These are phyloP conservation scores for Zopfia rhizophila DNA, from an alignment of 2,329 filamentous ascomycete species.

Conservation along the genomic window DNA sequence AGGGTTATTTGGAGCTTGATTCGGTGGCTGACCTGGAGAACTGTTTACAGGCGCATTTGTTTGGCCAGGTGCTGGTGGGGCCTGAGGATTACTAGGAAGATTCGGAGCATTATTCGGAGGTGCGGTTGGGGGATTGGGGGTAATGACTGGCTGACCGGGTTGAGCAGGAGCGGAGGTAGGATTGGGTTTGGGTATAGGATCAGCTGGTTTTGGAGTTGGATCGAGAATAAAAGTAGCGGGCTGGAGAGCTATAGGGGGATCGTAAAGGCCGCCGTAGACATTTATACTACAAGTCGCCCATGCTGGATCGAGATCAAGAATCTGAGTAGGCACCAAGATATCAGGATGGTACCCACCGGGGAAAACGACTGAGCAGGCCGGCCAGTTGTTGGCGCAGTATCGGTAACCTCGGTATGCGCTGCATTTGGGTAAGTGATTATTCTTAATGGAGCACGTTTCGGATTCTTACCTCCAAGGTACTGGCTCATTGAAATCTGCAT, in stretches of 20 bases:
- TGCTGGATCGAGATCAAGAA: slow-evolving; percentile 24
- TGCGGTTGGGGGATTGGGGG: slow-evolving; percentile 5
- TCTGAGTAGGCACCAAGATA: slow-evolving; percentile 29
- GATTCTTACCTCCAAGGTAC: slow-evolving; percentile 21
- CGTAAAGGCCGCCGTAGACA: slow-evolving; percentile 22
- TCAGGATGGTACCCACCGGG: slow-evolving; percentile 22
- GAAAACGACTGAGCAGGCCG: slow-evolving; percentile 19
- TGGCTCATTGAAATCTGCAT: slow-evolving; percentile 26
- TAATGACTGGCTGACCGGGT: slow-evolving; percentile 17
- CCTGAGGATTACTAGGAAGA: slow-evolving; percentile 3
- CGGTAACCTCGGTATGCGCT: slow-evolving; percentile 17
- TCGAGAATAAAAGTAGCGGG: slow-evolving; percentile 16
- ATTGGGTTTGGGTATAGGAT: neutral
- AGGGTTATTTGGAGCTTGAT: slow-evolving; percentile 5
- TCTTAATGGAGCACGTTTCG: neutral
- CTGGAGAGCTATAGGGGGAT: slow-evolving; percentile 26
- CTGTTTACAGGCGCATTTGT: no score
- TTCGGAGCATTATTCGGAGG: neutral
- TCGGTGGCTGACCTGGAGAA: neutral
- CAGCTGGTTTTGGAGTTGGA: slow-evolving; percentile 13
- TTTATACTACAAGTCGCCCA: slow-evolving; percentile 24
- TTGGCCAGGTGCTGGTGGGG: no score
- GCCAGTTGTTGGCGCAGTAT: slow-evolving; percentile 15
- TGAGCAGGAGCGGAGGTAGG: slow-evolving; percentile 10
- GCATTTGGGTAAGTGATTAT: neutral